A percentile compares a stretch with the other conserved stretches of the same genome.
phyloP scores from a whole-genome alignment of 257 asterid genomes.

The Prunella vulgaris region DNA sequence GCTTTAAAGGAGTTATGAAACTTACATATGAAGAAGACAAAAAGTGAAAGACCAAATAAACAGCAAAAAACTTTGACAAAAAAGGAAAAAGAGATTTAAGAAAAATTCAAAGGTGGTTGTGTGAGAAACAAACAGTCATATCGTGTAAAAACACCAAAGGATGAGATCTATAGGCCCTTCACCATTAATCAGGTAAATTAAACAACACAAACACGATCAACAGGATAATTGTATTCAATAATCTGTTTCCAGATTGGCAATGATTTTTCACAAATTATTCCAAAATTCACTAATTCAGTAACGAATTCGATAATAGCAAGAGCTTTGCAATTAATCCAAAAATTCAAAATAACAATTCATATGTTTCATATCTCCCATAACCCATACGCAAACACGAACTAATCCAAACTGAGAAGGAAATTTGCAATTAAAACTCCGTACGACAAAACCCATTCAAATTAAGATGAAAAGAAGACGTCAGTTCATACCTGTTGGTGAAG shows the following conservation, averaged over 20 bases:
- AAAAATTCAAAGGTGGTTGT: not conserved
- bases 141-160: not conserved
- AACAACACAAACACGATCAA: not conserved
- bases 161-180: constrained; percentile 38
- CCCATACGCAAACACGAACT: not conserved
- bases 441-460: not conserved
- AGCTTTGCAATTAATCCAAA: not conserved
- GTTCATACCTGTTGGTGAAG: constrained; percentile 68
- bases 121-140: not conserved
- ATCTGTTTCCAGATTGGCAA: not conserved
- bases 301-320: not conserved
- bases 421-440: not conserved
- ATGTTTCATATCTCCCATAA: not conserved
- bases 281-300: not conserved
- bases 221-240: constrained; percentile 10
- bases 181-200: not conserved
- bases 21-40: constrained; percentile 8
- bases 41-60: not conserved
- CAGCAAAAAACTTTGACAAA: not conserved
- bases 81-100: not conserved
- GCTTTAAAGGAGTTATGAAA: not conserved
- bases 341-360: not conserved
- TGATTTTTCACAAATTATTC: not conserved
- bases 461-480: not conserved
- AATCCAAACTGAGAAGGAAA: not conserved